Evolutionary conservation across 2,329 filamentous ascomycete species (phyloP).

Genomic region (Ustulina deusta): DNA sequence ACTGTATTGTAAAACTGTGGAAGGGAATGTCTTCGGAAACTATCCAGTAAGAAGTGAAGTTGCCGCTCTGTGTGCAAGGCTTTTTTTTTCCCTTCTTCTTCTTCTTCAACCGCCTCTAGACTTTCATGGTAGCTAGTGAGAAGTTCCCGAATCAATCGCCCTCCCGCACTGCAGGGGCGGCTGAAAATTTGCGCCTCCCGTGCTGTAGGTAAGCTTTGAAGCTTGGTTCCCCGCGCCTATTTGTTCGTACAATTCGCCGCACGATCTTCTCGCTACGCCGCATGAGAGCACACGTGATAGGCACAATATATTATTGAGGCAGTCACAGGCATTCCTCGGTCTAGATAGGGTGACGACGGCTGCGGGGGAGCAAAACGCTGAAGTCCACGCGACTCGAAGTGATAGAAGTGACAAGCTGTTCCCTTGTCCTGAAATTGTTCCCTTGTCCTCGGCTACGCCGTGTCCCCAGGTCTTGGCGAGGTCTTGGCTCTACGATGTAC

Average conservation of each 20-base stretch:
- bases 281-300: slow-evolving; percentile 14
- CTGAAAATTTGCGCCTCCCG: slow-evolving; percentile 35
- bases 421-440: not conserved
- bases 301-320: not conserved
- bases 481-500: no score
- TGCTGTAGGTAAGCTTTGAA: slow-evolving; percentile 11
- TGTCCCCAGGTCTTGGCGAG: slow-evolving; percentile 23
- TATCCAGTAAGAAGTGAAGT: slow-evolving; percentile 3
- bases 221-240: not conserved
- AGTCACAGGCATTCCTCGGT: not conserved
- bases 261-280: not conserved
- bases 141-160: slow-evolving; percentile 13
- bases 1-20: not conserved
- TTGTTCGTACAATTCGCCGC: not conserved
- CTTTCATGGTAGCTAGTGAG: not conserved
- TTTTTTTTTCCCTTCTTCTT: not conserved
- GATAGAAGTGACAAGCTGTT: not conserved
- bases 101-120: not conserved
- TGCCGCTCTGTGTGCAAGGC: slow-evolving; percentile 27
- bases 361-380: slow-evolving; percentile 21
- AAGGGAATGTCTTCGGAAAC: not conserved
- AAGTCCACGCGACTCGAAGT: slow-evolving; percentile 8
- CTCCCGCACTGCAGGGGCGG: slow-evolving; percentile 20
- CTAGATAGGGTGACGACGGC: slow-evolving; percentile 10
- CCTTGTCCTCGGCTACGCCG: slow-evolving; percentile 26